phyloP scores from a whole-genome alignment of 768 basidiomycete species.

The Lactifluus rugatus region DNA sequence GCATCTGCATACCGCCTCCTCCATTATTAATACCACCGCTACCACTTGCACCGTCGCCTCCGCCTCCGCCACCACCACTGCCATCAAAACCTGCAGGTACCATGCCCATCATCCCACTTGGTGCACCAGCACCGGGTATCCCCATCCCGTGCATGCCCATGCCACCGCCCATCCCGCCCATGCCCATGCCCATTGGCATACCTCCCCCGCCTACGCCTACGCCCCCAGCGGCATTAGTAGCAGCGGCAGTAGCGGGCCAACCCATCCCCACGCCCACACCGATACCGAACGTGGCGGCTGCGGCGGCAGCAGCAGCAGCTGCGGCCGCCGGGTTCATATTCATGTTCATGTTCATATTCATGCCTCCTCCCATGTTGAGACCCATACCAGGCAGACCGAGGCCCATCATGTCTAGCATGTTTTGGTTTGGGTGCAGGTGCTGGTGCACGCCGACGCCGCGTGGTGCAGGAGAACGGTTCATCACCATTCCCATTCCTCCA shows the following conservation, averaged over 20 bases:
- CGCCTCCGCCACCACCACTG: slow-evolving; percentile 5
- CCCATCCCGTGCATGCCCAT: slow-evolving; percentile 18
- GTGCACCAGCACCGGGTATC: not conserved
- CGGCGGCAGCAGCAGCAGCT: not conserved
- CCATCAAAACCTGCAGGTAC: not conserved
- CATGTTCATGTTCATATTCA: slow-evolving; percentile 8
- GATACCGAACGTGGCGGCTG: slow-evolving; percentile 18
- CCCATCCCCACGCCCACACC: slow-evolving; percentile 17
- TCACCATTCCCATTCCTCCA: not conserved
- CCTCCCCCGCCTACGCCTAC: too few relatives aligned
- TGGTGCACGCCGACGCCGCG: too few relatives aligned
- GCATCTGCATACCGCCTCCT: slow-evolving; percentile 16
- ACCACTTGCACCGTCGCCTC: too few relatives aligned
- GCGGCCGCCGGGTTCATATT: not conserved
- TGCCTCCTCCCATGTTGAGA: slow-evolving; percentile 11
- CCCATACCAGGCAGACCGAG: slow-evolving; percentile 21
- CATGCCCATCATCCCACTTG: not conserved
- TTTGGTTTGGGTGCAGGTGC: not conserved
- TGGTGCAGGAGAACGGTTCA: not conserved
- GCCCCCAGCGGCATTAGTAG: too few relatives aligned
- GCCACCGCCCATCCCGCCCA: slow-evolving; percentile 14
- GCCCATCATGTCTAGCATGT: slow-evolving; percentile 16
- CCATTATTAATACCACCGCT: not conserved
- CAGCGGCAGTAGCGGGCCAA: not conserved
- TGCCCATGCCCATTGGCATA: slow-evolving; percentile 15